These are phyloP conservation scores for Suillus bovinus DNA, from an alignment of 768 basidiomycete genomes.

Conservation along the genomic window DNA sequence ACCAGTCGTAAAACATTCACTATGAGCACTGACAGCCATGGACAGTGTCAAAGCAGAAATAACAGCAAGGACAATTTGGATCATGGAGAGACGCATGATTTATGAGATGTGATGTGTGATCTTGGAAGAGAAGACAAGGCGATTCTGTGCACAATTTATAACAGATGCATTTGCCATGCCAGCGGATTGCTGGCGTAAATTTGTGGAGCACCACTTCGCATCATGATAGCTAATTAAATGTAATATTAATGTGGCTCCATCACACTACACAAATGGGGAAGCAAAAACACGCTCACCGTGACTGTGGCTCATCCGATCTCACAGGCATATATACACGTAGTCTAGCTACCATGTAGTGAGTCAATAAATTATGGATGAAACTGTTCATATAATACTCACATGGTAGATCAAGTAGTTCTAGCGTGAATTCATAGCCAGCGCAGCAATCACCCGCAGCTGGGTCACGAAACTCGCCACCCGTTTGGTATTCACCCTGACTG, in stretches of 20 bases:
- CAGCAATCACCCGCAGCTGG: not conserved
- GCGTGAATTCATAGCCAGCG: not conserved
- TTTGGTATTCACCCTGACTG: not conserved
- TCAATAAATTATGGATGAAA: not conserved
- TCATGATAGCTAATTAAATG: too few relatives aligned
- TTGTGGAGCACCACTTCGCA: too few relatives aligned
- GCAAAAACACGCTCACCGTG: too few relatives aligned
- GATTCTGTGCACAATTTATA: too few relatives aligned
- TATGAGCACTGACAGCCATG: not conserved
- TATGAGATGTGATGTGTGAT: not conserved
- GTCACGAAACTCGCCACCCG: not conserved
- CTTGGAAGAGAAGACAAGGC: too few relatives aligned
- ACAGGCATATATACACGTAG: too few relatives aligned
- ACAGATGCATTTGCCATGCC: slow-evolving; percentile 14
- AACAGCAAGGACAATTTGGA: not conserved
- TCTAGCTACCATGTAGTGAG: not conserved
- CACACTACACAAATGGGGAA: too few relatives aligned
- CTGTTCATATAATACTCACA: not conserved
- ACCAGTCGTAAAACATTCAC: not conserved
- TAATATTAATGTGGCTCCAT: too few relatives aligned
- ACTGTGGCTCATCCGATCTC: too few relatives aligned
- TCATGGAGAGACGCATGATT: too few relatives aligned
- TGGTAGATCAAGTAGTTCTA: not conserved
- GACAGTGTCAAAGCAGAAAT: not conserved
- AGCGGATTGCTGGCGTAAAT: too few relatives aligned